Evolutionary conservation across 202 grass and related monocot species (phyloP).

Genomic region (Panicum hallii): DNA sequence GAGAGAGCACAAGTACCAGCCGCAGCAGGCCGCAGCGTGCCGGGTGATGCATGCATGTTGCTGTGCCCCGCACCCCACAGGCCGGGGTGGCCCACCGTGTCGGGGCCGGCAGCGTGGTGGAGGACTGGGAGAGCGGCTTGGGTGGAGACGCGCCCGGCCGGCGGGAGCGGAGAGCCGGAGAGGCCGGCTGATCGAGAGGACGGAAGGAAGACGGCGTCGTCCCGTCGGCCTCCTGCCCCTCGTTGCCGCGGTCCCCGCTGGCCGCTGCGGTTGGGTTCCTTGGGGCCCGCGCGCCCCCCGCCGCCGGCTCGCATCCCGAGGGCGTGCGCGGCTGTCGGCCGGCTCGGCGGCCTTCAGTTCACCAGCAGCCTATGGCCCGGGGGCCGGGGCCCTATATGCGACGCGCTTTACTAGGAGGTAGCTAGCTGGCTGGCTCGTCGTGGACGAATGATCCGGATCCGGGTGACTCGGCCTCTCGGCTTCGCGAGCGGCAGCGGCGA

Average conservation of each 20-base stretch:
- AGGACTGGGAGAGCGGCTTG: too few species aligned
- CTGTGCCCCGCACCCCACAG: not conserved
- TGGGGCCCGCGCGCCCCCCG: conserved; percentile 28
- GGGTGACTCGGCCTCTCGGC: not conserved
- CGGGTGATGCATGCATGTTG: conserved; percentile 45
- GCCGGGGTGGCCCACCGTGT: conserved; percentile 29
- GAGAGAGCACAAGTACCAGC: not conserved
- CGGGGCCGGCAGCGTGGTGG: conserved; percentile 48
- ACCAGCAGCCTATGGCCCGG: not conserved
- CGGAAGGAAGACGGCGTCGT: not conserved
- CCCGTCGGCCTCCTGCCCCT: not conserved
- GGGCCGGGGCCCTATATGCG: too few species aligned
- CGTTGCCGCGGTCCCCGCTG: not conserved
- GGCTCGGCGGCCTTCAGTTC: conserved; percentile 33
- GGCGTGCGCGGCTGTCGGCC: conserved; percentile 41
- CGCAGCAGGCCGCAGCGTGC: conserved; percentile 19
- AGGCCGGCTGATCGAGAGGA: not conserved
- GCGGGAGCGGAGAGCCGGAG: not conserved
- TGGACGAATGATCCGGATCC: too few species aligned
- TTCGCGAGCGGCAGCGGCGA: not conserved
- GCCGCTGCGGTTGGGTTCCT: not conserved
- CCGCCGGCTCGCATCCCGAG: conserved; percentile 53
- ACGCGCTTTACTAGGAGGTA: not conserved
- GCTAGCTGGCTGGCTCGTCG: not conserved
- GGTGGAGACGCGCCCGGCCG: conserved; percentile 47